Evolutionary conservation across 2,329 filamentous ascomycete genomes (phyloP), one percentile per base, ranked within the genome.

Genomic region (Aspergillus neotritici): DNA sequence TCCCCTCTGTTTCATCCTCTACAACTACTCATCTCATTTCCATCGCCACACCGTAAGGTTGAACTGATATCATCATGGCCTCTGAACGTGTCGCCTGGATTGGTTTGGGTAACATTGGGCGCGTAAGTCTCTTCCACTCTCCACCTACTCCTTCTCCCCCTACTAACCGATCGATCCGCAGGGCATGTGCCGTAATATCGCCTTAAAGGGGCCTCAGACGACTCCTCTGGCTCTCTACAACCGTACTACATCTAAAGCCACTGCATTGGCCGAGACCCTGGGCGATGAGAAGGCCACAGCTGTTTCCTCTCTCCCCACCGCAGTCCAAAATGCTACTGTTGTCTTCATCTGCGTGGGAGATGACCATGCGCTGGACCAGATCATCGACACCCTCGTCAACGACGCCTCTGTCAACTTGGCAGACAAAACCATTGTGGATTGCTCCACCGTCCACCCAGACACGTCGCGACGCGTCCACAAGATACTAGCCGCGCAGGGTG

Each of bases 71-170:
- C 29, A 50, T 17, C 25, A 64, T 63, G 60, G 50, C 60, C 17
- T 60, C 55, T 43, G 52, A 55, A 51, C 80, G 77, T 65, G 59
- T 93, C 40, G 75, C 87, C 55, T 94, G 82, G 80, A 80, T 94
- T 42, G 88, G 89, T 44, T 76, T 94, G 39, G 88, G 88, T 40
- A 94, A 94, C 64, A 94, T 94, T 81, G 89, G 87, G 53, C 77
- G 83, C 60, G 86, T 85, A 71, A 71, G 78, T 67, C 25, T 32
- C 5, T 35, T 29, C 42, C 36, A 12, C 31, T 6, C 12, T 13
- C 16, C 38, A 5, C 34, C 13, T 41, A 28, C 3, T 33, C 17
- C 15, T 32, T 11, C 17, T 37, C 35, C 10, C 15, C 12, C 34
- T 7, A 40, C 45, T 53, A 44, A 56, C 37, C 29, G 21, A 34